A percentile compares a stretch with the other conserved stretches of the same genome.
Conservation (phyloP, 1,139 yeast species). For the Blastobotrys illinoisensis region DNA sequence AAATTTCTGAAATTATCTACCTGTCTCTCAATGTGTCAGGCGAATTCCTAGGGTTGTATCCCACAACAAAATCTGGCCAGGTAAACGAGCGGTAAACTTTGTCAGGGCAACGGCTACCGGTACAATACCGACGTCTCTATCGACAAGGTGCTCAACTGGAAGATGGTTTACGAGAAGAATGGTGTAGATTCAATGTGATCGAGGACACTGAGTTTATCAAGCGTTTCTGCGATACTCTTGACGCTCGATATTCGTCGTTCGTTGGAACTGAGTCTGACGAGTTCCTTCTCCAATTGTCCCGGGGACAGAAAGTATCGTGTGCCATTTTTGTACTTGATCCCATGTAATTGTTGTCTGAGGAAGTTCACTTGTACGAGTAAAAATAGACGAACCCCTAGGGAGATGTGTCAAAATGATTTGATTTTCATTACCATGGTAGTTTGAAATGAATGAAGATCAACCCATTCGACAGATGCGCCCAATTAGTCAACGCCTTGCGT, state of each 20-base stretch:
- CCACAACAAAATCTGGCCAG: conserved; percentile 25
- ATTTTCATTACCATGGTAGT: too few relatives aligned
- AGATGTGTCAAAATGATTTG: too few relatives aligned
- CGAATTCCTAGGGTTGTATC: conserved; percentile 42
- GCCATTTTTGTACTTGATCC: too few relatives aligned
- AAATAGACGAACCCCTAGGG: too few relatives aligned
- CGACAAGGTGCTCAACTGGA: conserved; percentile 55
- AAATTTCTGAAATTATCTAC: conserved; percentile 52
- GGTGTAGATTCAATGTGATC: conserved; percentile 23
- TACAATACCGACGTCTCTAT: conserved; percentile 59
- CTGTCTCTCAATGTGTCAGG: conserved; percentile 65
- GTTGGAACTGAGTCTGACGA: conserved; percentile 21
- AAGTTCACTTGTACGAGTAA: too few relatives aligned
- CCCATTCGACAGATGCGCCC: too few relatives aligned
- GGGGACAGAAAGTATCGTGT: too few relatives aligned
- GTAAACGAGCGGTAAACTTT: conserved; percentile 23
- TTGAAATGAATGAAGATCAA: too few relatives aligned
- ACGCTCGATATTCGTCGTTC: conserved; percentile 36
- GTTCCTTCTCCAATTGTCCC: conserved; percentile 24
- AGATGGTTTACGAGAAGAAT: conserved; percentile 38
- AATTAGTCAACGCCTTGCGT: too few relatives aligned
- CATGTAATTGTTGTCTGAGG: too few relatives aligned
- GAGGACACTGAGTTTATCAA: conserved; percentile 26
- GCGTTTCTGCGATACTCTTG: conserved; percentile 36
- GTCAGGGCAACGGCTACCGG: conserved; percentile 52